Percentiles rank a stretch among this genome's conserved stretches.
These are phyloP conservation scores for Meyerozyma guilliermondii DNA, from an alignment of 1,139 yeast species.

Conservation along the genomic window DNA sequence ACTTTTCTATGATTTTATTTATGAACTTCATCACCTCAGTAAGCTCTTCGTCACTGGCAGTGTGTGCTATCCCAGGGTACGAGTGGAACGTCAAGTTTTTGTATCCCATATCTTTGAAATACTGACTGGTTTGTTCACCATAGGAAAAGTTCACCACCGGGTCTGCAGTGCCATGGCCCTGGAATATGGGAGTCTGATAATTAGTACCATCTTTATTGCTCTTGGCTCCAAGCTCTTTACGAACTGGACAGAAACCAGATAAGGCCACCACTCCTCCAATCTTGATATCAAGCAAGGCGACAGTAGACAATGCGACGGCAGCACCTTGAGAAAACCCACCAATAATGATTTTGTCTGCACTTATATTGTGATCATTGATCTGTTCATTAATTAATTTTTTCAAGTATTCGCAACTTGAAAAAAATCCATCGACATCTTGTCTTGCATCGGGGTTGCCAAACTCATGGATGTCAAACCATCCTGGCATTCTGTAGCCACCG, in stretches of 20 bases:
- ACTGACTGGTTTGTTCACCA: conserved; percentile 47
- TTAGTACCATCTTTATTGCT: conserved; percentile 30
- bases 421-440: conserved; percentile 64
- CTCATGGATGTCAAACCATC: conserved; percentile 79
- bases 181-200: conserved; percentile 69
- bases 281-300: conserved; percentile 44
- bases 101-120: conserved; percentile 48
- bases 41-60: conserved; percentile 64
- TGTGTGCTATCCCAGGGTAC: conserved; percentile 65
- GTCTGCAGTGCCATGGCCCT: conserved; percentile 84
- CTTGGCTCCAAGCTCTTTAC: conserved; percentile 30
- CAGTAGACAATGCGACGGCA: conserved; percentile 62
- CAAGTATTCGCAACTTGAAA: conserved; percentile 50
- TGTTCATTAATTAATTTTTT: conserved; percentile 58
- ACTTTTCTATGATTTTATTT: conserved; percentile 9
- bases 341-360: conserved; percentile 65
- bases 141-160: conserved; percentile 50
- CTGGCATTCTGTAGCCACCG: conserved; percentile 66
- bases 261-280: conserved; percentile 76
- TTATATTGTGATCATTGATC: conserved; percentile 51
- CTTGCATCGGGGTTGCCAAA: conserved; percentile 44
- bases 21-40: conserved; percentile 54
- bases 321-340: conserved; percentile 98
- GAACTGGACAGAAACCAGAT: conserved; percentile 72
- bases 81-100: conserved; percentile 48